phyloP scores from a whole-genome alignment of 345 rosid species.

The Gossypium thurberi region DNA sequence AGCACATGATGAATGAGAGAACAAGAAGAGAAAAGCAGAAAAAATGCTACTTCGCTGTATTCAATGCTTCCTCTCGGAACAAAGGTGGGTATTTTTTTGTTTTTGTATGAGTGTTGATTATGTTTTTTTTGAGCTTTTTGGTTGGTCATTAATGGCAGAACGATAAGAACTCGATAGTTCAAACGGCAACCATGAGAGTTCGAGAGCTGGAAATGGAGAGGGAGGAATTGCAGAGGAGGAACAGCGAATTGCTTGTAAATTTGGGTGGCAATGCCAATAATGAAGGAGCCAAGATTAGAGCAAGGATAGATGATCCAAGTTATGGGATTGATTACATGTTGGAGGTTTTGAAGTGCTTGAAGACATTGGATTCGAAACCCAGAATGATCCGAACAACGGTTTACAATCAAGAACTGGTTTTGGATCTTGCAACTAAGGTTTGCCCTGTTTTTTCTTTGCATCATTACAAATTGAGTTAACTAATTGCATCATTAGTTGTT shows the following conservation, averaged over 20 bases:
- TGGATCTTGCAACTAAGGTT: constrained; percentile 45
- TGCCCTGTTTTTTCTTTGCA: background rate
- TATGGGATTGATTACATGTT: constrained; percentile 50
- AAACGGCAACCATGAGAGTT: constrained; percentile 31
- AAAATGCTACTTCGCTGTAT: constrained; percentile 41
- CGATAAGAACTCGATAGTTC: constrained; percentile 49
- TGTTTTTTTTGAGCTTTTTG: background rate
- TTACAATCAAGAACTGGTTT: constrained; percentile 28
- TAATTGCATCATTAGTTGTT: too few species aligned
- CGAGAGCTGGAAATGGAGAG: constrained; percentile 32
- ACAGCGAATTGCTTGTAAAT: constrained; percentile 20
- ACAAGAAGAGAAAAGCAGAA: constrained; percentile 57
- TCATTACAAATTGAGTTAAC: too few species aligned
- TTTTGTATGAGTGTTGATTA: background rate
- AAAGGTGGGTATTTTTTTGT: constrained; percentile 31
- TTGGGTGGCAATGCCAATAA: background rate
- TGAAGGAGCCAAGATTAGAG: constrained; percentile 28
- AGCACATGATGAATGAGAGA: constrained; percentile 61
- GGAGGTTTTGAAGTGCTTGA: constrained; percentile 44
- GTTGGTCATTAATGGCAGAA: constrained; percentile 28
- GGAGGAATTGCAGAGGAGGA: constrained; percentile 35
- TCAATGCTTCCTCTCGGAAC: constrained; percentile 47
- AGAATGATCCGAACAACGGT: constrained; percentile 29
- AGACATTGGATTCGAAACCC: constrained; percentile 28
- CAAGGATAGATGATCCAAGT: constrained; percentile 33